Conservation (phyloP, 2,329 filamentous ascomycete genomes). For the Colletotrichum cordylinicola region DNA sequence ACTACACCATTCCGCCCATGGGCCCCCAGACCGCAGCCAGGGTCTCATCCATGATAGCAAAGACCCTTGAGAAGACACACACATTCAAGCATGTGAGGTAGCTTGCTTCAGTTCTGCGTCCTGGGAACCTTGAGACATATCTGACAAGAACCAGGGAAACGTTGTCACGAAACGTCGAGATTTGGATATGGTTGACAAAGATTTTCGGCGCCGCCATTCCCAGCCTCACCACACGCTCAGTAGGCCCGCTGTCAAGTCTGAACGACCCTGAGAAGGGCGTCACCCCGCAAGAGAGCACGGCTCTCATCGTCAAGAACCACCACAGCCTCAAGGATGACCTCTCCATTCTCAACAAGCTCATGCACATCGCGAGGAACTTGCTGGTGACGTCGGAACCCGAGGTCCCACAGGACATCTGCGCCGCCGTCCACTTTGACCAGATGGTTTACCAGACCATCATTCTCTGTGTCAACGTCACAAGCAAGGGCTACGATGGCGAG, state of each 20-base stretch:
- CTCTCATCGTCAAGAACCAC: conserved; percentile 68
- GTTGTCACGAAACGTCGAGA: conserved; percentile 66
- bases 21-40: conserved; percentile 60
- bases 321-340: conserved; percentile 65
- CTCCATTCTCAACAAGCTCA: conserved; percentile 68
- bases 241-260: conserved; percentile 59
- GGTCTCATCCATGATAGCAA: conserved; percentile 62
- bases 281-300: conserved; percentile 67
- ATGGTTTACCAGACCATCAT: conserved; percentile 71
- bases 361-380: conserved; percentile 70
- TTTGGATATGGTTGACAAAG: conserved; percentile 69
- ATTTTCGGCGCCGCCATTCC: conserved; percentile 68
- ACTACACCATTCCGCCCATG: conserved; percentile 64
- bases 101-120: background rate
- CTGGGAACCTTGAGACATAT: background rate
- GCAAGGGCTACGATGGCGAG: conserved; percentile 71
- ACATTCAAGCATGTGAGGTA: conserved; percentile 65
- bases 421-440: conserved; percentile 68
- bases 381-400: conserved; percentile 69
- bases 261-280: conserved; percentile 61
- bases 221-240: conserved; percentile 63
- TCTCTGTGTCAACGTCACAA: conserved; percentile 70
- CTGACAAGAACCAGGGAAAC: conserved; percentile 51
- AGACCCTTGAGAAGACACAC: conserved; percentile 69
- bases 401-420: conserved; percentile 70